Conservation (phyloP, 1,284 basidiomycete species). For the Trichosporon sp. region DNA sequence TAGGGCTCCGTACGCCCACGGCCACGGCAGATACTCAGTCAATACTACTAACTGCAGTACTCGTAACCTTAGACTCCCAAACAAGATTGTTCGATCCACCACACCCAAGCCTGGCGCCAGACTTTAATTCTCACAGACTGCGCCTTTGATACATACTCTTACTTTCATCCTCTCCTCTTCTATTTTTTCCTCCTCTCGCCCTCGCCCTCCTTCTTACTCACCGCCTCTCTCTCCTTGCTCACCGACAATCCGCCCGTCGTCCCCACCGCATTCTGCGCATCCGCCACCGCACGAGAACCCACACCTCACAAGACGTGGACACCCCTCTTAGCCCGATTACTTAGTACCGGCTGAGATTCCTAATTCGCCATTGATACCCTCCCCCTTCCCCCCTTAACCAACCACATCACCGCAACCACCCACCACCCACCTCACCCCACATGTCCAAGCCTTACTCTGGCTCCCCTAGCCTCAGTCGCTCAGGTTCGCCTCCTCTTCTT, state of each 20-base stretch:
- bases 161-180: neutral
- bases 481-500: slow-evolving; percentile 29
- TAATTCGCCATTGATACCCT: neutral
- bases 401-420: neutral
- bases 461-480: slow-evolving; percentile 34
- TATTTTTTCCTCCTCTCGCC: neutral
- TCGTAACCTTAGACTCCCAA: neutral
- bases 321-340: neutral
- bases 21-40: neutral
- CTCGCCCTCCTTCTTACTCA: neutral
- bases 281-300: neutral
- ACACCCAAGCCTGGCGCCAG: neutral
- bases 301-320: neutral
- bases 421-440: too few relatives aligned
- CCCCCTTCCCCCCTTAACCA: neutral
- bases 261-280: neutral
- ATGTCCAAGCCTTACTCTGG: slow-evolving; percentile 42
- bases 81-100: neutral
- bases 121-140: neutral
- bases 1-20: too few relatives aligned
- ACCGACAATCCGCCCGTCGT: neutral
- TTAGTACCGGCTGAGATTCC: neutral
- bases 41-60: too few relatives aligned
- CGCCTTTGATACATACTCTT: neutral
- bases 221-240: neutral